phyloP scores from a whole-genome alignment of 176 grass and related monocot species.

The Leersia perrieri region DNA sequence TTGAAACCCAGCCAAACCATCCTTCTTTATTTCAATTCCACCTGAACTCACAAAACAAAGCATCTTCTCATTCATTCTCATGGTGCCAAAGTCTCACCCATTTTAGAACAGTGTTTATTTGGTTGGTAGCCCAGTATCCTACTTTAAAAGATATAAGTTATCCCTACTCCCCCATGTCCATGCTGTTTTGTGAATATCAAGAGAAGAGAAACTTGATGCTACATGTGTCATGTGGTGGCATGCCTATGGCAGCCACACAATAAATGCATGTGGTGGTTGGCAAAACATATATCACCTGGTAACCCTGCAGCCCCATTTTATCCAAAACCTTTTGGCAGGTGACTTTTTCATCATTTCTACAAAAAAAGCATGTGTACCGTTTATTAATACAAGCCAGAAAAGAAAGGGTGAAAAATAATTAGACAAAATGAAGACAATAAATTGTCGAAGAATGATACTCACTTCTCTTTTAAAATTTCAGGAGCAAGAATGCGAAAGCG shows the following conservation, averaged over 20 bases:
- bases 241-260: neutral
- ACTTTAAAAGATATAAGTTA: conserved; percentile 2
- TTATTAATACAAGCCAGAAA: conserved; percentile 27
- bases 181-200: neutral
- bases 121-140: neutral
- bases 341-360: conserved; percentile 79
- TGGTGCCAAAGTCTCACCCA: neutral
- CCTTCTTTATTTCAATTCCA: neutral
- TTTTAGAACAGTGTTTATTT: neutral
- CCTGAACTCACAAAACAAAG: neutral
- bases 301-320: conserved; percentile 80
- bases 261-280: neutral
- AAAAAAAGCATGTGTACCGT: conserved; percentile 12
- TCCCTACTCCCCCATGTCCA: neutral
- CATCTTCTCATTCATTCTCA: neutral
- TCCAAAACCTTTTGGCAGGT: conserved; percentile 86
- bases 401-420: neutral
- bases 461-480: conserved; percentile 87
- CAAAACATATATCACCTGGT: conserved; percentile 64
- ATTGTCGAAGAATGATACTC: conserved; percentile 31
- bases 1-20: neutral
- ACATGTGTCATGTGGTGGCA: neutral
- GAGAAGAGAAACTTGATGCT: neutral
- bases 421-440: neutral
- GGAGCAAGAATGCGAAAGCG: conserved; percentile 92